Evolutionary conservation across 495 filamentous ascomycete species (phyloP).

Genomic region (Cetradonia linearis): DNA sequence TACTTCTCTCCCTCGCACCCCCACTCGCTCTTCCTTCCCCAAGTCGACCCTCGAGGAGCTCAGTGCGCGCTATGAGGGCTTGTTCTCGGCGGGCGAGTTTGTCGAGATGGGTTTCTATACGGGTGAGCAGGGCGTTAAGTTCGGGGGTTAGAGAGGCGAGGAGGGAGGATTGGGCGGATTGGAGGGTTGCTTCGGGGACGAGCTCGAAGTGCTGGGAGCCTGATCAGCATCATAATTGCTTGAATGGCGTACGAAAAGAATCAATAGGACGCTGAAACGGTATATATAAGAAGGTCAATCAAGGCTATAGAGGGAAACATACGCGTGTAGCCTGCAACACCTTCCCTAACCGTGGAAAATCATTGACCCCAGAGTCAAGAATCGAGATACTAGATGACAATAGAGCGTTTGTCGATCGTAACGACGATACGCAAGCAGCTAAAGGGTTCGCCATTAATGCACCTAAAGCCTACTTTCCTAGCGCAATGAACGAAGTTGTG

Average conservation of each 20-base stretch:
- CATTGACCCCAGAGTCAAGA: constrained; percentile 58
- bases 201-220: constrained; percentile 63
- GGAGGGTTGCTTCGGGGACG: constrained; percentile 56
- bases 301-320: constrained; percentile 22
- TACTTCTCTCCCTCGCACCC: constrained; percentile 27
- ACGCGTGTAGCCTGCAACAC: constrained; percentile 63
- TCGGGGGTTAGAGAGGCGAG: constrained; percentile 66
- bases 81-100: constrained; percentile 63
- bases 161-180: constrained; percentile 56
- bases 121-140: constrained; percentile 53
- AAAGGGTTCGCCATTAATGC: constrained; percentile 35
- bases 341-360: constrained; percentile 63
- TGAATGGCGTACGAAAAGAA: not conserved
- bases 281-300: not conserved
- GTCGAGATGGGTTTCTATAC: constrained; percentile 58
- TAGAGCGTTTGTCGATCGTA: constrained; percentile 59
- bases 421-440: constrained; percentile 55
- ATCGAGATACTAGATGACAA: constrained; percentile 64
- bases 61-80: constrained; percentile 55
- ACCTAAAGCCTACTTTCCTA: not conserved
- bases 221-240: not conserved
- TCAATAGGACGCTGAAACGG: not conserved
- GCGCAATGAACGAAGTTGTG: not conserved
- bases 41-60: constrained; percentile 61
- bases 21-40: constrained; percentile 27